phyloP scores from a whole-genome alignment of 2,329 filamentous ascomycete species.

The Beauveria bassiana region DNA sequence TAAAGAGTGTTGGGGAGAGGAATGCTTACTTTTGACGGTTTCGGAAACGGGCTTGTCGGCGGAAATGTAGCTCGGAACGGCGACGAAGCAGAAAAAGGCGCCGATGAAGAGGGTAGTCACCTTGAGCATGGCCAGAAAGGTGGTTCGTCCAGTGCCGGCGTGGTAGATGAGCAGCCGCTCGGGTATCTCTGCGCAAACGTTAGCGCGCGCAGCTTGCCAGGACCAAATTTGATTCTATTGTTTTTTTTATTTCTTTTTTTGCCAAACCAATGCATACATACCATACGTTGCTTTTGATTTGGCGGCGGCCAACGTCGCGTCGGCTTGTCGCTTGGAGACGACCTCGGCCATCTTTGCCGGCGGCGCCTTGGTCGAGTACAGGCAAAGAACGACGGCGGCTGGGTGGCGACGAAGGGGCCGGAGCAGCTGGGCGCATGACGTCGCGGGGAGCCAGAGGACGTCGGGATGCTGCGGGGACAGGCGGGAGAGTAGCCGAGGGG shows the following conservation, averaged over 20 bases:
- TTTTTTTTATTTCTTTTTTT: too few relatives aligned
- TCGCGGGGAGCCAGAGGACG: not conserved
- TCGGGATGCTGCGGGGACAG: not conserved
- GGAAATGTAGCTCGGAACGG: conserved; percentile 51
- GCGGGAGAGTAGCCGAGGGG: not conserved
- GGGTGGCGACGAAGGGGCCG: not conserved
- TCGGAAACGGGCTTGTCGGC: conserved; percentile 30
- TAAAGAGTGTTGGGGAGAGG: not conserved
- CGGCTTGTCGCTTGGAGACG: conserved; percentile 5
- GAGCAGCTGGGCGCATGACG: not conserved
- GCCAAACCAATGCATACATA: not conserved
- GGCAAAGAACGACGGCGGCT: not conserved
- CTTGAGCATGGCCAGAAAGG: conserved; percentile 63
- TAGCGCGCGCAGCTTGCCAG: not conserved
- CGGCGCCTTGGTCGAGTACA: not conserved
- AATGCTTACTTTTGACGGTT: conserved; percentile 29
- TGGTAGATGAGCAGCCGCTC: conserved; percentile 65
- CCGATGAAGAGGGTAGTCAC: conserved; percentile 64
- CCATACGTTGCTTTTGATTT: not conserved
- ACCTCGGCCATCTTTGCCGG: not conserved
- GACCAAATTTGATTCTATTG: too few relatives aligned
- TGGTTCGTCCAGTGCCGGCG: conserved; percentile 58
- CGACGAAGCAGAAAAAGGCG: conserved; percentile 55
- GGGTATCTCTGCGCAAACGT: conserved; percentile 38
- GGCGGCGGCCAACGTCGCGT: not conserved